Conservation (phyloP, 2,329 filamentous ascomycete genomes). For the Phaeosphaeriaceae sp. region DNA sequence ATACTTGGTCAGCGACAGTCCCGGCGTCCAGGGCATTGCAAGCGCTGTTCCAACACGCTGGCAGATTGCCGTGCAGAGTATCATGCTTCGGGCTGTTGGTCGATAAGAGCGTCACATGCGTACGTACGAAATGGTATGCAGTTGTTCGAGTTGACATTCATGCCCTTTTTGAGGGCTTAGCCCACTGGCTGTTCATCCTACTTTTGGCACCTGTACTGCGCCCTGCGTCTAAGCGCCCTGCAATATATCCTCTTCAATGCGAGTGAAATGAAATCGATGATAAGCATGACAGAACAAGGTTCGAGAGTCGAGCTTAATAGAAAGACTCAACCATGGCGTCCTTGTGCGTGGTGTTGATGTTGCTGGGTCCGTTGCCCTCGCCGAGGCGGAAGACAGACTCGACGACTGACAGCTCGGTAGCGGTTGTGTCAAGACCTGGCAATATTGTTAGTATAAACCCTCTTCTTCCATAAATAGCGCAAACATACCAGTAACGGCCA, state of each 20-base stretch:
- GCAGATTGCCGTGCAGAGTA: neutral
- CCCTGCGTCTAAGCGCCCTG: constrained; percentile 1
- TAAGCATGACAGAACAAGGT: constrained; percentile 5
- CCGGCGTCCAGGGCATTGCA: no score
- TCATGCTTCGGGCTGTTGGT: neutral
- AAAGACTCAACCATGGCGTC: constrained; percentile 99
- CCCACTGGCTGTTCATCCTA: neutral
- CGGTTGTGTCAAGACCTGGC: constrained; percentile 84
- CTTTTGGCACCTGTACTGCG: neutral
- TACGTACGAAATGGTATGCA: constrained; percentile 1
- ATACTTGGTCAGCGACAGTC: no score
- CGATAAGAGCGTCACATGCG: neutral
- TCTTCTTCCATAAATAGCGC: neutral
- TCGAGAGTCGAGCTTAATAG: constrained; percentile 78
- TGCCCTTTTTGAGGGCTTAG: constrained; percentile 15
- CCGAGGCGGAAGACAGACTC: constrained; percentile 96
- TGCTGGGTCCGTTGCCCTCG: constrained; percentile 79
- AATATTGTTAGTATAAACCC: constrained; percentile 6
- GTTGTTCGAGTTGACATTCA: constrained; percentile 32
- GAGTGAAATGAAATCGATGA: constrained; percentile 3
- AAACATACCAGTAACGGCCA: constrained; percentile 75
- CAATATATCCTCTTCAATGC: neutral
- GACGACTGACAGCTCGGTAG: constrained; percentile 95
- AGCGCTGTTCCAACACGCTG: neutral
- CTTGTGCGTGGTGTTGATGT: constrained; percentile 86